These are phyloP conservation scores for Cruciata laevipes DNA, from an alignment of 257 asterid species.

Conservation along the genomic window DNA sequence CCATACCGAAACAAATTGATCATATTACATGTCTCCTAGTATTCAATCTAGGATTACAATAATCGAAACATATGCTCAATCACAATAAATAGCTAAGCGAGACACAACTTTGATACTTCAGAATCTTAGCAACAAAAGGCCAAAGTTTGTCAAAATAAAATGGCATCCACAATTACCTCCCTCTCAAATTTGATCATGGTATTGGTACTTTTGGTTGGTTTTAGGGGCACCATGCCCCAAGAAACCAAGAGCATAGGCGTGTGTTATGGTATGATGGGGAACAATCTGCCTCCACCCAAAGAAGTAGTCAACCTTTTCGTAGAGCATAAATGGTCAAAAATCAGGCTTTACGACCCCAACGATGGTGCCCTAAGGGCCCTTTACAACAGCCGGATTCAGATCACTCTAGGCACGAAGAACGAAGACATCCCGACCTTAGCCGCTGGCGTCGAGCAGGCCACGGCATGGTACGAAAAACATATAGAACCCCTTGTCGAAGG, in stretches of 20 bases:
- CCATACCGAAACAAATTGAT: too few species aligned
- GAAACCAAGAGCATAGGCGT: conserved; percentile 24
- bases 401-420: conserved; percentile 27
- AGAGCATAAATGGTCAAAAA: conserved; percentile 12
- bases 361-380: conserved; percentile 28
- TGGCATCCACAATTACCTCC: not conserved
- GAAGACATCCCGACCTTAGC: conserved; percentile 27
- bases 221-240: not conserved
- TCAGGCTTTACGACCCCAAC: conserved; percentile 35
- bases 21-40: too few species aligned
- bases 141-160: not conserved
- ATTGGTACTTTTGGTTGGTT: not conserved
- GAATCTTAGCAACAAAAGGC: too few species aligned
- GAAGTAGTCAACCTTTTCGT: conserved; percentile 29
- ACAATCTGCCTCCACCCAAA: conserved; percentile 21
- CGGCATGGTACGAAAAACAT: conserved; percentile 27
- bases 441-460: conserved; percentile 8
- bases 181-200: not conserved
- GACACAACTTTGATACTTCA: not conserved
- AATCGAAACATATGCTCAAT: not conserved
- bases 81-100: too few species aligned
- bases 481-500: conserved; percentile 8
- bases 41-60: not conserved
- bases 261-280: conserved; percentile 33
- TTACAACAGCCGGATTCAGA: conserved; percentile 11